Evolutionary conservation across 768 basidiomycete genomes (phyloP).

Genomic region (Pleurotus sapidus): DNA sequence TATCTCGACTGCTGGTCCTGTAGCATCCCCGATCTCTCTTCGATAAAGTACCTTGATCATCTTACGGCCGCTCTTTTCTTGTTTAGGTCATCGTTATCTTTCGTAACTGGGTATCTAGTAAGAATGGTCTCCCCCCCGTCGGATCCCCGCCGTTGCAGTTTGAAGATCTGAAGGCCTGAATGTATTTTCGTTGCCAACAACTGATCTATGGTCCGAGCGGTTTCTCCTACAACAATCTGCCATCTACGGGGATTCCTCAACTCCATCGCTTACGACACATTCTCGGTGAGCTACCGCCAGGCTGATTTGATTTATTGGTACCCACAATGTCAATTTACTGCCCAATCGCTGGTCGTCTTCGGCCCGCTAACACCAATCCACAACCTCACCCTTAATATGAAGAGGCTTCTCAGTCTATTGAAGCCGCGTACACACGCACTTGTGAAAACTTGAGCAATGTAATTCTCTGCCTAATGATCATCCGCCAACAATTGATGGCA

Average conservation of each 20-base stretch:
- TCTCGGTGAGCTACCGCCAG: neutral
- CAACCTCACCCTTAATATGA: neutral
- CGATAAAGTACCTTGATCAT: constrained; percentile 2
- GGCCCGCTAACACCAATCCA: neutral
- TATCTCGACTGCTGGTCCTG: neutral
- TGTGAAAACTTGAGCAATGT: constrained; percentile 1
- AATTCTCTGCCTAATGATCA: constrained; percentile 3
- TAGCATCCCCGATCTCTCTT: neutral
- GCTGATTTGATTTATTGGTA: neutral
- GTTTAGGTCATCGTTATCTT: neutral
- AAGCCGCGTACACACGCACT: neutral
- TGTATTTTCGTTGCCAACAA: constrained; percentile 1
- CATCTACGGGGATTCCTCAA: neutral
- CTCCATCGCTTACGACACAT: neutral
- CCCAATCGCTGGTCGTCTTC: neutral
- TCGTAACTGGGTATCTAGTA: neutral
- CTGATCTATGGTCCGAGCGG: constrained; percentile 3
- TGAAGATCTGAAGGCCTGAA: neutral
- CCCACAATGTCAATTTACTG: neutral
- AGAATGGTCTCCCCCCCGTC: neutral
- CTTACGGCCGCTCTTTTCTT: neutral
- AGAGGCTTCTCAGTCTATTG: neutral
- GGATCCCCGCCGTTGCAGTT: neutral
- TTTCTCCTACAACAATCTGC: neutral
- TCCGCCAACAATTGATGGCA: constrained; percentile 1